A percentile compares a stretch with the other conserved stretches of the same genome.
These are phyloP conservation scores for Skeletonema menzelii DNA, from an alignment of 108 stramenopile species.

Conservation along the genomic window DNA sequence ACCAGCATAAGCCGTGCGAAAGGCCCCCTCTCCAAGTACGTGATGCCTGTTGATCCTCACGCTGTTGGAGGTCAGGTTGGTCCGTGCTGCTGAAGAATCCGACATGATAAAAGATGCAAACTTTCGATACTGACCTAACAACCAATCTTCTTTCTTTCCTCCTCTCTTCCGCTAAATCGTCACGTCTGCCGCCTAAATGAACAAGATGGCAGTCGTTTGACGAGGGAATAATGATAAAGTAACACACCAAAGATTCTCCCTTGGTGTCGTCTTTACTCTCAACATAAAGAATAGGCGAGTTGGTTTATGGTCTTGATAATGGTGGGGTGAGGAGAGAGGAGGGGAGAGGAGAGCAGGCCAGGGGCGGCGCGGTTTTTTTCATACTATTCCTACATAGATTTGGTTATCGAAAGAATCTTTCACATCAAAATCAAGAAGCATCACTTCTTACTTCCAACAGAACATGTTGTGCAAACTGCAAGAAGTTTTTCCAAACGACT, in stretches of 20 bases:
- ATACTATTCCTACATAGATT: not conserved
- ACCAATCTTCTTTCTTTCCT: not conserved
- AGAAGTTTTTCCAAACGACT: too few species aligned
- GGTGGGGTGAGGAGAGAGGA: too few species aligned
- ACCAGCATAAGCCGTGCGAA: constrained; percentile 56
- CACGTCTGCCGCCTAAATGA: not conserved
- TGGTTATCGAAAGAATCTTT: not conserved
- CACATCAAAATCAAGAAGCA: not conserved
- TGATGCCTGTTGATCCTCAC: constrained; percentile 26
- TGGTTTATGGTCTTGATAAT: too few species aligned
- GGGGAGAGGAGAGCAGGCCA: too few species aligned
- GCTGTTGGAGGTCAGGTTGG: constrained; percentile 58
- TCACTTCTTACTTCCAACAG: too few species aligned
- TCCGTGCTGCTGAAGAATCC: constrained; percentile 59
- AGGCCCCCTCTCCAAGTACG: constrained; percentile 54
- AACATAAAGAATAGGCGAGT: too few species aligned
- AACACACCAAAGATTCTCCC: too few species aligned
- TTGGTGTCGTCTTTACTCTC: too few species aligned
- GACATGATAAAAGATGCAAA: constrained; percentile 2
- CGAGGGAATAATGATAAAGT: too few species aligned
- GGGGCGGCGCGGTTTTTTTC: not conserved
- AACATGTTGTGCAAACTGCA: not conserved
- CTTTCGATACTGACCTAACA: not conserved
- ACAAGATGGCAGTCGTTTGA: not conserved
- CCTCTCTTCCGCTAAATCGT: not conserved